Base-by-base conservation (phyloP, 2,329 filamentous ascomycete genomes). In the Cladosporium sp. region DNA sequence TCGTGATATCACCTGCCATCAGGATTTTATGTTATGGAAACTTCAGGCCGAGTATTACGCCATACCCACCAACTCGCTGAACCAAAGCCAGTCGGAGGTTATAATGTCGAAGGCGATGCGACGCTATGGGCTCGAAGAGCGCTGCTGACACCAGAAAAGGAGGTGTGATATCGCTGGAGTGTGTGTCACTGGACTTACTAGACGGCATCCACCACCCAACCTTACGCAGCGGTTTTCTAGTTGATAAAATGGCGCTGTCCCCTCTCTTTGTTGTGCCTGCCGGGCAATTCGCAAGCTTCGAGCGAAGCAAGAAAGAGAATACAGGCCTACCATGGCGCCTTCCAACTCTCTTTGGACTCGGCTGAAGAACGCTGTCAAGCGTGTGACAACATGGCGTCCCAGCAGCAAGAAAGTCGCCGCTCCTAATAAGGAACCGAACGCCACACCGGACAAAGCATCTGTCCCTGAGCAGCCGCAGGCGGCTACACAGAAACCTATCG, bases 381-480 rank as follows among this genome's bases (percentile, higher is more conserved):
- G 45, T 8, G 30, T 51, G 15, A 25, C 55, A 38, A 25, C 38
- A 51, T 38, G 42, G 42, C 30, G 40, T 37, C 25, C 43, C 22
- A 39, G 14, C 36, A 20, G 15, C 36, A 58, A 42, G 6, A 52
- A 42, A 20, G 17, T 15, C 5, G 14, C 37, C 19, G 30, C 28
- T 8, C 17, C 55, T 36, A 15, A 42, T 36, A 15, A 42, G 38
- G 3, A 58, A 25, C 9, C 37, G 5, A 20, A 11, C 42, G 20
- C 37, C 19, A n/a, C n/a, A 36, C 28, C 47, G 8, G 50, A 42
- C 28, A 43, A 58, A 39, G 28, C 19, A 51, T 19, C 55, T 25
- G 28, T 28, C 43, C 47, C 47, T 58, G 38, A 51, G 55, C 37
- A 45, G 47, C 55, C 47, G 45, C 45, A 51, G 39, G 55, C 37